phyloP scores from a whole-genome alignment of 371 early-diverging fungal genomes.

The Mucor lusitanicus region DNA sequence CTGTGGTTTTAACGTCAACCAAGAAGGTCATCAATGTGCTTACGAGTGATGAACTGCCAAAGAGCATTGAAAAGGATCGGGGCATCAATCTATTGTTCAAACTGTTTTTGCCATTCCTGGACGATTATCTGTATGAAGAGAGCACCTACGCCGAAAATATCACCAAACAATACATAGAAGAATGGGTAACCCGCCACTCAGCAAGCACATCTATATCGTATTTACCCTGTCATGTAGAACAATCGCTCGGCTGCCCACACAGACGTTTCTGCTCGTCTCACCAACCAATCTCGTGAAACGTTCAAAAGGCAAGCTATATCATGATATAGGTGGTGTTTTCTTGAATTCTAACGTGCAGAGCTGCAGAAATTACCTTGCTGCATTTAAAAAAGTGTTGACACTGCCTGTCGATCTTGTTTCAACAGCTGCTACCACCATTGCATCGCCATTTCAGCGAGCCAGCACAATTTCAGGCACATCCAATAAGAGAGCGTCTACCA shows the following conservation, averaged over 20 bases:
- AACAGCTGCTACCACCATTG: slow-evolving; percentile 48
- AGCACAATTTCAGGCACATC: not conserved
- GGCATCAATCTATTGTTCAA: slow-evolving; percentile 61
- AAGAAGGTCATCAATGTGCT: slow-evolving; percentile 49
- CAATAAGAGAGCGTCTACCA: slow-evolving; percentile 16
- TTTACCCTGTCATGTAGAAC: slow-evolving; percentile 9
- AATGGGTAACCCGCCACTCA: slow-evolving; percentile 37
- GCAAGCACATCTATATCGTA: no score
- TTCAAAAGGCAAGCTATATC: slow-evolving; percentile 24
- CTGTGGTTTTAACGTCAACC: slow-evolving; percentile 26
- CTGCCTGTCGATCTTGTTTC: slow-evolving; percentile 54
- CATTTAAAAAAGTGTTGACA: slow-evolving; percentile 53
- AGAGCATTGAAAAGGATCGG: slow-evolving; percentile 34
- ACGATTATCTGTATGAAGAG: slow-evolving; percentile 69
- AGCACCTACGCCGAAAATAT: slow-evolving; percentile 32
- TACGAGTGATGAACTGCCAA: slow-evolving; percentile 38
- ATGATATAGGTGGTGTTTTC: not conserved
- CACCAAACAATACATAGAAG: slow-evolving; percentile 40
- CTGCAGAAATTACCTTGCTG: slow-evolving; percentile 49
- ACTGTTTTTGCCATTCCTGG: slow-evolving; percentile 71
- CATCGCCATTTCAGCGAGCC: slow-evolving; percentile 25
- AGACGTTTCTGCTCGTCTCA: slow-evolving; percentile 26
- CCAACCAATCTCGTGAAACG: slow-evolving; percentile 42
- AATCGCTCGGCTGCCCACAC: slow-evolving; percentile 16
- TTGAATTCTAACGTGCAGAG: not conserved